Base-by-base conservation (phyloP, 768 basidiomycete genomes). In the Harrya chromipes region DNA sequence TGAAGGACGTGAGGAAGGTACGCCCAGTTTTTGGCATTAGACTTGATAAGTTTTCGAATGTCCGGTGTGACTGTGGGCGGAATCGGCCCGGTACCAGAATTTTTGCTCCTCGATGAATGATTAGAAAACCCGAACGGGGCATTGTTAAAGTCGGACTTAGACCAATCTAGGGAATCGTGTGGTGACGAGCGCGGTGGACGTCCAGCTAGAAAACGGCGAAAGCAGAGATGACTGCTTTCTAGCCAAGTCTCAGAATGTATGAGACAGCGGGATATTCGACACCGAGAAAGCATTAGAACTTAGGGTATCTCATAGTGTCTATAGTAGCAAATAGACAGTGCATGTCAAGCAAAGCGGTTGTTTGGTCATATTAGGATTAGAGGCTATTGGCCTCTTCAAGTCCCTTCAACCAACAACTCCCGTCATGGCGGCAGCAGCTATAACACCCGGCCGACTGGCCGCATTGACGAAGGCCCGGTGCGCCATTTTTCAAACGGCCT, bases 401-500 rank as follows among this genome's bases (percentile, higher is more conserved):
- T 31, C 23, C 33, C n/a, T 23, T 20, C 27, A 38, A 24, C 34
- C 16, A 24, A 26, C 13, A 23, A 23, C 23, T 3, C n/a, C 36
- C 37, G 37, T 40, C 20, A 67, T 68, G 64, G 49, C 52, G 8
- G 64, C 78, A 24, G 63, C 74, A 31, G 62, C 65, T 10, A 59
- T 79, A n/a, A 57, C 70, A 4, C 74, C 77, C 19, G 71, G 77
- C 33, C 79, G 82, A 44, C 67, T 90, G n/a, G 70, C 74, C 13
- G 72, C 79, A n/a, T 74, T 93, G 54, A 77, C 69, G 1, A 77
- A 79, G 42, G 73, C 88, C 6, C 85, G 84, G 38, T 85, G 82
- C 64, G 64, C 75, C 36, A 80, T 97, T 46, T 95, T 97, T 63
- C 82, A 92, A 62, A 95, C 91, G 9, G 75, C 86, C 4, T 92